Base-by-base conservation (phyloP, 2,329 filamentous ascomycete genomes). In the Phaeosphaeriaceae sp. region DNA sequence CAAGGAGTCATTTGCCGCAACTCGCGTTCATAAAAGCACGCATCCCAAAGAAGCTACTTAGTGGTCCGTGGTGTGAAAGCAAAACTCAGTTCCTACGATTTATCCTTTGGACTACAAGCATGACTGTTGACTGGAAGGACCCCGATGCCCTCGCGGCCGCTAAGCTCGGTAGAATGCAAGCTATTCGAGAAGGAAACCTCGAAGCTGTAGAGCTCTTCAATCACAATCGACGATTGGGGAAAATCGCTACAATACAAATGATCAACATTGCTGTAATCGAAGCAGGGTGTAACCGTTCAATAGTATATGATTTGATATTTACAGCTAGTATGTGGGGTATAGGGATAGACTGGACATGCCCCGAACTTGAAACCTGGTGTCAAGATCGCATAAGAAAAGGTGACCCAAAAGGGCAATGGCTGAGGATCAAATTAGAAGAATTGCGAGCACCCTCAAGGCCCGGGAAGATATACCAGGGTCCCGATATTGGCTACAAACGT, bases 151-250 rank as follows among this genome's bases (percentile, higher is more conserved):
- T 47, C 3, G 36, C 37, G 5, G 15, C 54, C 3, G 56, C 56
- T 6, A 26, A 56, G 0, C 35, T 61, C n/a, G 69, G 65, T 0
- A 61, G 59, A 34, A 52, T 43, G 8, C 55, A 64, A 17, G 69
- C 70, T 1, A 61, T 73, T 11, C 42, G 63, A 2, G 56, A 66
- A 16, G 36, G 42, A 1, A 69, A 67, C 21, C 56, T 70, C 1
- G 67, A 65, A n/a, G 69, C 59, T 4, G 67, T 73, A 6, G 64
- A 71, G 37, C 52, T 71, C 0, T 71, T 71, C 52, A 69, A 70
- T 29, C 63, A 70, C 29, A 68, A 69, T 28, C 56, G 68, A 8
- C 56, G 68, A 1, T 56, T 73, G 2, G 70, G 68, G 0, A 63
- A 58, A 44, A 39, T 58, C 2, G 63, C 69, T 2, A 47, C 30